Base-by-base conservation (phyloP, 371 early-diverging fungal genomes). In the Cokeromyces recurvatus region DNA sequence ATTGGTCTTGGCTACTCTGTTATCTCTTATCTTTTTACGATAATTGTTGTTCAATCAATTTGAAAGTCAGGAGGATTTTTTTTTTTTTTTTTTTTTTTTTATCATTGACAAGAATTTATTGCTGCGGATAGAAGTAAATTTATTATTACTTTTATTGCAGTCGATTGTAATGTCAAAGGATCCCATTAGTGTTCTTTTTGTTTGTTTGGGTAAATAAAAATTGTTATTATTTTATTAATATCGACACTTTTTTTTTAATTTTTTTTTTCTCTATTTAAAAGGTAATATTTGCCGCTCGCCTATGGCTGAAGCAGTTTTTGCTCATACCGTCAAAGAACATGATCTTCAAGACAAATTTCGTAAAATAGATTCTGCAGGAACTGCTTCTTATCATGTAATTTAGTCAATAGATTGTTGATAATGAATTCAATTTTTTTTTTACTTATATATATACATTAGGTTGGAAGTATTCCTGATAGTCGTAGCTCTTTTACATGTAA, bases 291-390 rank as follows among this genome's bases (percentile, higher is more conserved):
- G 92, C 66, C 86, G 95, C 37, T 70, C 86, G 12, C 85, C 84
- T n/a, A 91, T 89, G 91, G 91, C 91, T 17, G 91, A 92, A 52
- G 95, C 95, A 11, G 95, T 94, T 9, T 94, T 97, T 62, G 68
- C 73, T 2, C 79, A 90, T 42, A 71, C 71, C 12, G 84, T 94
- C 14, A 74, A 78, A 37, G 43, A 82, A 53, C 59, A 68, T 29
- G 69, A 79, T 9, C 64, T 94, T 11, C 42, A 49, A 6, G 65
- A 71, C 5, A 59, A 56, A 1, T 90, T 95, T 56, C 62, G 48
- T 5, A 50, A 50, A n/a, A 84, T 95, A 38, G 95, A 97, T 64
- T 87, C 88, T 46, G 90, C 90, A 6, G 97, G 95, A 9, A 95
- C 95, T 15, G 81, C 88, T 7, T 79, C 74, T 3, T 91, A 86